A percentile compares a stretch with the other conserved stretches of the same genome.
phyloP scores from a whole-genome alignment of 805 yeast genomes.

The Wickerhamiella slavikovae region DNA sequence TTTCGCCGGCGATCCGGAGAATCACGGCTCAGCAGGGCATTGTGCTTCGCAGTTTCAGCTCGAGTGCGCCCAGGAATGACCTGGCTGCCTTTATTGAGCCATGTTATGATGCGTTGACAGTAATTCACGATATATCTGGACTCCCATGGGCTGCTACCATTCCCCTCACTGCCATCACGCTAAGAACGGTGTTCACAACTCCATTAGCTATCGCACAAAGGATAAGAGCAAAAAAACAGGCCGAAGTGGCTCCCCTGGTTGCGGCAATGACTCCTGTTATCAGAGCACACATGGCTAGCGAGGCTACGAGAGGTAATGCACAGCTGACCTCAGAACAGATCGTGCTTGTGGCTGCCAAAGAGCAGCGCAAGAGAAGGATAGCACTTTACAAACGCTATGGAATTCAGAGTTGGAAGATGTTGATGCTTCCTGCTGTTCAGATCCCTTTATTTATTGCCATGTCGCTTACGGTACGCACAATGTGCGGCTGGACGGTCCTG shows the following conservation, averaged over 20 bases:
- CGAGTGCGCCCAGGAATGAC: slow-evolving; percentile 1
- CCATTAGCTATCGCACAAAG: slow-evolving; percentile 67
- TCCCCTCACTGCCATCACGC: slow-evolving; percentile 46
- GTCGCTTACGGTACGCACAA: slow-evolving; percentile 51
- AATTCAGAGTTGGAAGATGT: slow-evolving; percentile 62
- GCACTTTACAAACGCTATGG: slow-evolving; percentile 40
- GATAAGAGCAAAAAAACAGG: slow-evolving; percentile 46
- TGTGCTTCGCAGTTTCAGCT: too few relatives aligned
- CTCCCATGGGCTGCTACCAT: slow-evolving; percentile 72
- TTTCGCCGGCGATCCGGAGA: too few relatives aligned
- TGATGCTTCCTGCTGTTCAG: slow-evolving; percentile 54
- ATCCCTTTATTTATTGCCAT: slow-evolving; percentile 73
- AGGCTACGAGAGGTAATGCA: slow-evolving; percentile 14
- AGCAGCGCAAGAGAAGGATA: slow-evolving; percentile 55
- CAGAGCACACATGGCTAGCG: slow-evolving; percentile 28
- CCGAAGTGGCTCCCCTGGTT: slow-evolving; percentile 46
- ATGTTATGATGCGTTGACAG: slow-evolving; percentile 7
- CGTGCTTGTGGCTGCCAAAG: slow-evolving; percentile 50
- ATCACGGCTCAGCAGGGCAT: too few relatives aligned
- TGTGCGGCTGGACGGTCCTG: slow-evolving; percentile 34
- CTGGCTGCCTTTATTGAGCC: slow-evolving; percentile 8
- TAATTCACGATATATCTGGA: slow-evolving; percentile 19
- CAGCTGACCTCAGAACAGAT: slow-evolving; percentile 62
- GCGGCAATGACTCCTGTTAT: slow-evolving; percentile 60
- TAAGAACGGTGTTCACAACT: slow-evolving; percentile 47